These are phyloP conservation scores for Tricladium varicosporioides DNA, from an alignment of 2,329 filamentous ascomycete species.

Conservation along the genomic window DNA sequence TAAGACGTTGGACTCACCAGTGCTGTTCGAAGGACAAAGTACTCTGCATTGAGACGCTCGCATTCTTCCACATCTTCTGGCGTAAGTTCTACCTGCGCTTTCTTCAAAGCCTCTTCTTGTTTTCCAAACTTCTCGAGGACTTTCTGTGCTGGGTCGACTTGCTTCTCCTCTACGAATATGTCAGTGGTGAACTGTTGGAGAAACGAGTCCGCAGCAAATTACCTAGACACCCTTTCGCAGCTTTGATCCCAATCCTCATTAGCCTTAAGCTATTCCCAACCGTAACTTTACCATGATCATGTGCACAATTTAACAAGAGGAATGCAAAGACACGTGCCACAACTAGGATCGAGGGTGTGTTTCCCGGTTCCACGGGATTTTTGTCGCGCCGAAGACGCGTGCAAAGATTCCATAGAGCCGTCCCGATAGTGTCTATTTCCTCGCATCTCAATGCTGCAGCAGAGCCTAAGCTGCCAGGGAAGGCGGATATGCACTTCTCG, in stretches of 20 bases:
- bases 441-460: conserved; percentile 36
- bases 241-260: conserved; percentile 66
- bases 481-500: conserved; percentile 37
- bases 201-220: conserved; percentile 25
- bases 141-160: conserved; percentile 56
- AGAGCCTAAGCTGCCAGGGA: conserved; percentile 33
- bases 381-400: conserved; percentile 47
- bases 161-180: conserved; percentile 30
- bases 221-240: conserved; percentile 62
- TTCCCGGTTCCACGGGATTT: conserved; percentile 23
- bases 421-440: conserved; percentile 55
- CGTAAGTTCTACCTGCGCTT: conserved; percentile 27
- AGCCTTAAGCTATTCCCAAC: conserved; percentile 51
- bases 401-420: conserved; percentile 65
- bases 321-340: conserved; percentile 58
- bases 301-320: conserved; percentile 60
- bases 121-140: conserved; percentile 63
- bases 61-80: conserved; percentile 31
- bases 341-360: conserved; percentile 25
- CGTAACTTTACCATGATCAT: conserved; percentile 34
- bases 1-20: conserved; percentile 48
- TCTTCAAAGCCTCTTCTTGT: conserved; percentile 46
- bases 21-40: conserved; percentile 38
- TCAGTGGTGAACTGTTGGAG: conserved; percentile 4
- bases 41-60: conserved; percentile 30